Base-by-base conservation (phyloP, 1,139 yeast genomes). In the Candida smagusa region DNA sequence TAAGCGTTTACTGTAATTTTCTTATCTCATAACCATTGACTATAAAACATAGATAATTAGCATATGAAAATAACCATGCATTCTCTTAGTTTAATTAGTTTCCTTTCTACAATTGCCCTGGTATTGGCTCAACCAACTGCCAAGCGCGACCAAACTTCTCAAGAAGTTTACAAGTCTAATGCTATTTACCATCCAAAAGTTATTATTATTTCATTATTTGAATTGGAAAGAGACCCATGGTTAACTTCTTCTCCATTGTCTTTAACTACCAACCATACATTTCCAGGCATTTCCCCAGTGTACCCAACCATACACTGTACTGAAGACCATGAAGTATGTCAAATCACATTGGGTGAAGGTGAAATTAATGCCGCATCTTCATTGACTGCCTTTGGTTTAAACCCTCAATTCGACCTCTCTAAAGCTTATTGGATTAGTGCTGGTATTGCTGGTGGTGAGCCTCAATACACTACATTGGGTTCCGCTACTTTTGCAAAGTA, bases 361-460 rank as follows among this genome's bases (percentile, higher is more conserved):
- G 85, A 80, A 55, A 74, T 79, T 50, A 81, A 81, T 51, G 86
- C 87, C 31, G 86, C 86, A 21, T 49, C 80, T 28, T 68, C 84
- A 27, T 56, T 80, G 43, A 67, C 77, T 37, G 80, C 86, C 3
- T 59, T 81, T 45, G 55, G 75, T 8, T 64, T 77, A 54, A 67
- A 69, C 39, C 80, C 84, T 29, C 52, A 67, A 42, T 79, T 81
- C 47, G 83, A 81, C 52, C 68, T 80, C 36, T 54, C 79, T 25
- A 69, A 73, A 49, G 78, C 85, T 28, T 80, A 79, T 60, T 80
- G 78, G 65, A 50, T 80, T 48, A 62, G 78, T 45, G 81, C 82
- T 29, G 87, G 87, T 52, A 81, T 80, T 52, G 85, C 80, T 12
- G 86, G 86, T 42, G 79, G 81, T 44, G 74, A 75, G 43, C 86